Base-by-base conservation (phyloP, 768 basidiomycete genomes). In the Termitomyces sp. region DNA sequence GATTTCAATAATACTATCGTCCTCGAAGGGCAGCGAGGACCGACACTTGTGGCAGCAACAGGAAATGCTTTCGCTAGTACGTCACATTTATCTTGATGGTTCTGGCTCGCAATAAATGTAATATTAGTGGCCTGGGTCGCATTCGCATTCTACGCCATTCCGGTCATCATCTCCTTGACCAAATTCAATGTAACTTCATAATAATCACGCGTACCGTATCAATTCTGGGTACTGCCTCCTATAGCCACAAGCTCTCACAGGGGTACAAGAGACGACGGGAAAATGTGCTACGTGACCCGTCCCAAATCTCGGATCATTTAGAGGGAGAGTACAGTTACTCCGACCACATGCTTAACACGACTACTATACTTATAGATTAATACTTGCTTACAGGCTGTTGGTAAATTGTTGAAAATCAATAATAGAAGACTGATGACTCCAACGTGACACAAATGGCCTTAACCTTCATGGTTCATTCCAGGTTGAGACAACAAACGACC, bases 11-110 rank as follows among this genome's bases (percentile, higher is more conserved):
- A 72, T 43, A 81, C 75, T 51, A 83, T 91, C 51, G 59, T 72
- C 25, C 67, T 77, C 9, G 78, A 79, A 58, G 85, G 84, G 21
- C 57, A 66, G 3, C 70, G 77, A 54, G 85, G 79, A 5, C 85
- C 86, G 2, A 71, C 81, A 34, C 73, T 91, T 43, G 71, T 83
- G 43, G 89, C 90, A 28, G 67, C 73, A 11, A 73, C 74, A n/a
- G 79, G 85, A 59, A 90, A 88, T 61, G 88, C 81, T 7, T 91
- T 91, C 60, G 85, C 82, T 43, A 88, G 89, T 91, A 59, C 64
- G 85, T 79, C 14, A 9, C 34, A 17, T n/a, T 28, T 19, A 12
- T 25, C 3, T 17, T 40, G n/a, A 17, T 51, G 37, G 12, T 3
- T 40, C 35, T 2, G 21, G 35, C 25, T 50, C 9, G 0, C 17